Percentiles rank a stretch among this genome's conserved stretches.
Conservation (phyloP, 31 red algal genomes). For the Endocladia muricata region DNA sequence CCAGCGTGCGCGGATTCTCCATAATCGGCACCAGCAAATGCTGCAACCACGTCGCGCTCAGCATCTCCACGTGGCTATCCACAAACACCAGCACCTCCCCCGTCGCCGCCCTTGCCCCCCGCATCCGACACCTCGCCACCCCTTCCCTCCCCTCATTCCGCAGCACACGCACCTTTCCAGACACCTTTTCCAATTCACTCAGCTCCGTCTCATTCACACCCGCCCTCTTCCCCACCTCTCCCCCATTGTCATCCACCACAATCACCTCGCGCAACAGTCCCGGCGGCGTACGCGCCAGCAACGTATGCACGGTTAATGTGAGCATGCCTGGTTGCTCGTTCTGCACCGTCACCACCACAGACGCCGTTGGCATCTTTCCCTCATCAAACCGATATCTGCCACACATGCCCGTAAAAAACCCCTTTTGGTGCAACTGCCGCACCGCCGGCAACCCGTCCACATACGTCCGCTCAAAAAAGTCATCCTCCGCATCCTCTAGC, state of each 20-base stretch:
- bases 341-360: constrained; percentile 60
- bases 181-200: constrained; percentile 19
- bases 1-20: constrained; percentile 53
- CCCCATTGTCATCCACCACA: constrained; percentile 70
- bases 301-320: constrained; percentile 49
- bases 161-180: constrained; percentile 36
- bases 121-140: constrained; percentile 50
- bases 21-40: constrained; percentile 59
- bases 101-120: constrained; percentile 27
- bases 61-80: constrained; percentile 73
- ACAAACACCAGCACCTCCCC: constrained; percentile 73
- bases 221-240: constrained; percentile 16
- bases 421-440: constrained; percentile 37
- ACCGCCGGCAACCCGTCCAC: constrained; percentile 11
- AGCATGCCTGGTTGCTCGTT: constrained; percentile 67
- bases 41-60: constrained; percentile 67
- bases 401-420: constrained; percentile 70
- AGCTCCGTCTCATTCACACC: constrained; percentile 55
- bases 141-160: constrained; percentile 44
- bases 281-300: constrained; percentile 56
- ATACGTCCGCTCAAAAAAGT: constrained; percentile 45
- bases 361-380: constrained; percentile 38
- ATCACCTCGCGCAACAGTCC: constrained; percentile 53
- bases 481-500: constrained; percentile 54
- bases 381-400: constrained; percentile 62